Conservation (phyloP, 164 flowering plant genomes). For the Sextonia rubra region DNA sequence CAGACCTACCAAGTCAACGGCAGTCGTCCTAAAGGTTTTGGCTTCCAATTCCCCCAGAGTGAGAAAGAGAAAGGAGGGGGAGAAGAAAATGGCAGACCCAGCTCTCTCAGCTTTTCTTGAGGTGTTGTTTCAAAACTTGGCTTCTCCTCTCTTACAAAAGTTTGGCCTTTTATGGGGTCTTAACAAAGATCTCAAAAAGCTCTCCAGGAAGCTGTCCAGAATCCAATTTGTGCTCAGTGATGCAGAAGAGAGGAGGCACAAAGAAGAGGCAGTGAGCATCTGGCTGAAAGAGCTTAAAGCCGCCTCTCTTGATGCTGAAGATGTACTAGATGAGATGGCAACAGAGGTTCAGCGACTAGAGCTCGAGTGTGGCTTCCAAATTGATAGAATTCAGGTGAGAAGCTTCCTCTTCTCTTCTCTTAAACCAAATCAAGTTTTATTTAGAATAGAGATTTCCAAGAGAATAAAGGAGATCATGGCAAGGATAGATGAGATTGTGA, state of each 20-base stretch:
- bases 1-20: too few relatives aligned
- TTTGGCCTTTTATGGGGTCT: not conserved
- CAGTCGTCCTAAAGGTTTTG: too few relatives aligned
- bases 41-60: too few relatives aligned
- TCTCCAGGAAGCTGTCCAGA: not conserved
- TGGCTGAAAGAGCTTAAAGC: slow-evolving; percentile 3
- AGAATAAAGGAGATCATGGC: not conserved
- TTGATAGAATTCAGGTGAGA: not conserved
- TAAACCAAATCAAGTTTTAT: not conserved
- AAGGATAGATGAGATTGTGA: not conserved
- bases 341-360: not conserved
- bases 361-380: too few relatives aligned
- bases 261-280: not conserved
- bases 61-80: too few relatives aligned
- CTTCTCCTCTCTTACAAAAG: too few relatives aligned
- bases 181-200: not conserved
- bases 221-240: slow-evolving; percentile 6
- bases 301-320: slow-evolving; percentile 9
- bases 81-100: too few relatives aligned
- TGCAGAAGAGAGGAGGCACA: not conserved
- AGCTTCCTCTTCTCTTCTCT: not conserved
- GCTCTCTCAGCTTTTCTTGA: too few relatives aligned
- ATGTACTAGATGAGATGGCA: slow-evolving; percentile 6
- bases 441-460: not conserved
- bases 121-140: too few relatives aligned